These are phyloP conservation scores for Holtermannia corniformis DNA, from an alignment of 768 basidiomycete genomes.

Conservation along the genomic window DNA sequence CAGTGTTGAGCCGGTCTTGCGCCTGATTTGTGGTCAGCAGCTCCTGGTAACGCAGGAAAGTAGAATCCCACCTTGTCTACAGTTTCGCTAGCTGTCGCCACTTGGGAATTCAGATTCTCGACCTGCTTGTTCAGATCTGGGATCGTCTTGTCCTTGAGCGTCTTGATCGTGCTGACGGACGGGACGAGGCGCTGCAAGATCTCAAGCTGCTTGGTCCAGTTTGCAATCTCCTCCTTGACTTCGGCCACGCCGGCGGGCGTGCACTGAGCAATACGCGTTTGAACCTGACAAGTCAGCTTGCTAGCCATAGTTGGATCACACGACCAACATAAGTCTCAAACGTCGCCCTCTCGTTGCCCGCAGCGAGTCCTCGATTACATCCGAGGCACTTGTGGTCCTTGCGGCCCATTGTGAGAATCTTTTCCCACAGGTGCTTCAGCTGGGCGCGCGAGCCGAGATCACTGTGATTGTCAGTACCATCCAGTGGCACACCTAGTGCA, in stretches of 20 bases:
- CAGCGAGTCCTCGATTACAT: constrained; percentile 62
- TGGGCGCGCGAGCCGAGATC: constrained; percentile 12
- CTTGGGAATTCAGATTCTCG: constrained; percentile 49
- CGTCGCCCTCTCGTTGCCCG: constrained; percentile 46
- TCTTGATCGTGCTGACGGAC: constrained; percentile 49
- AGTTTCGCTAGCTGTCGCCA: constrained; percentile 48
- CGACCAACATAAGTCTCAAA: constrained; percentile 64
- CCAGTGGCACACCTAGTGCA: too few relatives aligned
- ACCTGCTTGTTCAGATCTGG: constrained; percentile 51
- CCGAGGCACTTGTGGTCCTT: constrained; percentile 61
- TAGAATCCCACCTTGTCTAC: constrained; percentile 55
- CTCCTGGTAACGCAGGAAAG: neutral
- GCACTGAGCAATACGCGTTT: constrained; percentile 53
- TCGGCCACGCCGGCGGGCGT: constrained; percentile 46
- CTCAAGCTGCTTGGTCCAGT: constrained; percentile 56
- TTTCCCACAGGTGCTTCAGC: constrained; percentile 17
- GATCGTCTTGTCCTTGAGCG: constrained; percentile 55
- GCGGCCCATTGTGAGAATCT: constrained; percentile 36
- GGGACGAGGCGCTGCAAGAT: constrained; percentile 55
- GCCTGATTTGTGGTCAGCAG: constrained; percentile 43
- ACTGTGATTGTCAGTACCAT: constrained; percentile 6
- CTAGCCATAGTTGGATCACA: neutral
- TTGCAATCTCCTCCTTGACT: constrained; percentile 47
- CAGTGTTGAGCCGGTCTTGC: constrained; percentile 47
- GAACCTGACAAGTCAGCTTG: constrained; percentile 47